These are phyloP conservation scores for Eucalyptus victrix DNA, from an alignment of 345 rosid species.

Conservation along the genomic window DNA sequence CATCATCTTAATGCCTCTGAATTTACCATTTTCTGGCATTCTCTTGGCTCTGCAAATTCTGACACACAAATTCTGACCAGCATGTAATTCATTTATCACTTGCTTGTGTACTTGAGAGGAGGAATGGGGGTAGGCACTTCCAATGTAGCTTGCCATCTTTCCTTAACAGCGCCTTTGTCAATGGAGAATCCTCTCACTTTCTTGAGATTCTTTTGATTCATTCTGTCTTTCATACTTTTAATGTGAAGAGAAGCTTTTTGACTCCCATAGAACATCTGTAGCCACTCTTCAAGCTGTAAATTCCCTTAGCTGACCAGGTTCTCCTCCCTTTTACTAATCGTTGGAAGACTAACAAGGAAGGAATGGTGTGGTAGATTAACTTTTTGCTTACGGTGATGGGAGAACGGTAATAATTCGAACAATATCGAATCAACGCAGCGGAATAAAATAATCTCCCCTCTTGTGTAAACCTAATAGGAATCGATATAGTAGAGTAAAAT, in stretches of 20 bases:
- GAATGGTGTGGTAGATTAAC: neutral
- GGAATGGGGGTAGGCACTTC: neutral
- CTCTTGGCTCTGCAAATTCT: neutral
- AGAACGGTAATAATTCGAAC: no score
- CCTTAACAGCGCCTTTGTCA: neutral
- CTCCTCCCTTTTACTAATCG: neutral
- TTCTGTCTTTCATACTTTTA: neutral
- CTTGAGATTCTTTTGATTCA: neutral
- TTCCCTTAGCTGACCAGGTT: neutral
- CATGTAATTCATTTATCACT: neutral
- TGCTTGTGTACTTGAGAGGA: neutral
- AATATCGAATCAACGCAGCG: no score
- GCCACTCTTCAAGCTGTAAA: neutral
- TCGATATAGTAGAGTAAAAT: no score
- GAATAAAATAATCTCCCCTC: no score
- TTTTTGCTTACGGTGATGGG: neutral
- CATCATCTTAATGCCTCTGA: neutral
- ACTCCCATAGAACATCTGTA: neutral
- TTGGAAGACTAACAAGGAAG: neutral
- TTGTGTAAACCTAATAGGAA: no score
- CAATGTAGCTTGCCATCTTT: neutral
- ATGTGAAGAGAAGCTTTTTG: neutral
- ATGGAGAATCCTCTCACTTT: neutral
- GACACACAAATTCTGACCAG: neutral
- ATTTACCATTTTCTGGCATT: neutral